phyloP scores from a whole-genome alignment of 345 rosid species.

The Salix viminalis region DNA sequence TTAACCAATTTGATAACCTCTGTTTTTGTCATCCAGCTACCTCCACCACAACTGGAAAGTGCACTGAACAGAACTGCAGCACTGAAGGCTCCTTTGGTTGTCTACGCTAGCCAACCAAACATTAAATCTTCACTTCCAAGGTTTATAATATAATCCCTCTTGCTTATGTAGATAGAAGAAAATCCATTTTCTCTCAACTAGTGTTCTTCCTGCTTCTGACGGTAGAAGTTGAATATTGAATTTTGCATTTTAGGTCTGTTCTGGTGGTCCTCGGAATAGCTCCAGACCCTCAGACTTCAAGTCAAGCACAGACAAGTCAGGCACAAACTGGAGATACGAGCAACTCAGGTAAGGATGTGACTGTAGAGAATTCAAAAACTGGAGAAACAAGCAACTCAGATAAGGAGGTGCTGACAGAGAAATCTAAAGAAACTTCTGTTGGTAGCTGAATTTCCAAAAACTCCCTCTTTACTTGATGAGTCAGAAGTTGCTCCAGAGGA shows the following conservation, averaged over 20 bases:
- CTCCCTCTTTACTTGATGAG: neutral
- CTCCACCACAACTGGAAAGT: constrained; percentile 86
- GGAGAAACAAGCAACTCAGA: constrained; percentile 52
- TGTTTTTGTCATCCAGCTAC: constrained; percentile 51
- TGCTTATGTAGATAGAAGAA: neutral
- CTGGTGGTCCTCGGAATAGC: constrained; percentile 74
- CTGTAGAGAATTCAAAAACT: constrained; percentile 42
- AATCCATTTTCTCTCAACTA: neutral
- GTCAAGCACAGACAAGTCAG: constrained; percentile 41
- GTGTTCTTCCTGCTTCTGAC: constrained; percentile 4
- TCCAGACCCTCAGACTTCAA: constrained; percentile 55
- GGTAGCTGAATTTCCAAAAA: constrained; percentile 34
- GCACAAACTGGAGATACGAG: constrained; percentile 53
- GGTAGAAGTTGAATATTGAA: constrained; percentile 7
- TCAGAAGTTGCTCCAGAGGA: neutral
- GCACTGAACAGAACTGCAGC: constrained; percentile 66
- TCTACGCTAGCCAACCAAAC: constrained; percentile 77
- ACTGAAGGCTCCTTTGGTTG: constrained; percentile 73
- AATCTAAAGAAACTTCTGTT: constrained; percentile 50
- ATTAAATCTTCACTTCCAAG: constrained; percentile 81
- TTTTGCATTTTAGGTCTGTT: constrained; percentile 50
- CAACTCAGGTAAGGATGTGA: constrained; percentile 47
- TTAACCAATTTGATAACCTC: neutral
- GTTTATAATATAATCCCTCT: constrained; percentile 19
- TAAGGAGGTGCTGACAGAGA: constrained; percentile 45